Conservation (phyloP, 2,329 filamentous ascomycete species). For the Curvularia hawaiiensis region DNA sequence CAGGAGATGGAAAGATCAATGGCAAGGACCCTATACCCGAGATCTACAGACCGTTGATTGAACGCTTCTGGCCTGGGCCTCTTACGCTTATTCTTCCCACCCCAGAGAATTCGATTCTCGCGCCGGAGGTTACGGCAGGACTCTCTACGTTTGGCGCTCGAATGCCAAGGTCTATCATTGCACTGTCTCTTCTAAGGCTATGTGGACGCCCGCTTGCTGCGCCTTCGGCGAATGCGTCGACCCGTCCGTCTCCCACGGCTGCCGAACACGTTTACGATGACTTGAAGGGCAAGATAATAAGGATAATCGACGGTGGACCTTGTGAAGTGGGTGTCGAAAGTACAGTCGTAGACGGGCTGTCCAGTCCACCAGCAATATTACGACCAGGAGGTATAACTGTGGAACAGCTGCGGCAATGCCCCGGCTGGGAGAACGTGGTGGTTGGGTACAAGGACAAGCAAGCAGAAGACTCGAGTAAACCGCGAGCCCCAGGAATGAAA, state of each 20-base stretch:
- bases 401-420: slow-evolving; percentile 73
- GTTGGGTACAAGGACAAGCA: slow-evolving; percentile 79
- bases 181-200: slow-evolving; percentile 82
- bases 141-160: slow-evolving; percentile 85
- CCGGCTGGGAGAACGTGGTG: slow-evolving; percentile 80
- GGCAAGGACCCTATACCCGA: slow-evolving; percentile 62
- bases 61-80: slow-evolving; percentile 91
- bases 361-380: slow-evolving; percentile 77
- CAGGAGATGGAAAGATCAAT: slow-evolving; percentile 2
- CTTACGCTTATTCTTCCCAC: slow-evolving; percentile 88
- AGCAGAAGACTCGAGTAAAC: slow-evolving; percentile 64
- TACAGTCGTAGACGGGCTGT: slow-evolving; percentile 92
- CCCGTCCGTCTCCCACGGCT: slow-evolving; percentile 87
- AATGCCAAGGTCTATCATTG: slow-evolving; percentile 86
- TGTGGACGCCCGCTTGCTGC: slow-evolving; percentile 81
- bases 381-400: slow-evolving; percentile 86
- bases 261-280: slow-evolving; percentile 90
- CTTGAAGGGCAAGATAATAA: slow-evolving; percentile 77
- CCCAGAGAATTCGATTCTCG: slow-evolving; percentile 70
- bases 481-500: slow-evolving; percentile 96
- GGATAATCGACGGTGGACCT: slow-evolving; percentile 86
- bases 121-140: slow-evolving; percentile 89
- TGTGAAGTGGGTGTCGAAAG: slow-evolving; percentile 93
- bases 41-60: slow-evolving; percentile 79
- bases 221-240: slow-evolving; percentile 93